Evolutionary conservation across 306 rosid species (phyloP).

Genomic region (Cicer arietinum): DNA sequence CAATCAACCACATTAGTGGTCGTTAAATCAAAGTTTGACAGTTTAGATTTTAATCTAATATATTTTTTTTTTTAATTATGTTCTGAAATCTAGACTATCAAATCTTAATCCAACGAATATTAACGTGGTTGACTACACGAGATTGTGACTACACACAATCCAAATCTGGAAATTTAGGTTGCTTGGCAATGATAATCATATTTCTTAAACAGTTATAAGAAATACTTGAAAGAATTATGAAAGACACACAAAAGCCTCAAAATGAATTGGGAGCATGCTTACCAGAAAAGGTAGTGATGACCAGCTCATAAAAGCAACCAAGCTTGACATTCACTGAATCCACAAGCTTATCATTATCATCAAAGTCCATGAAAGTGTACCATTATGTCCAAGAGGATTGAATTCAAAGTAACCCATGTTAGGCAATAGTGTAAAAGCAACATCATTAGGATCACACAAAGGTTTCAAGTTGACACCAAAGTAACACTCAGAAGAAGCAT

Average conservation of each 20-base stretch:
- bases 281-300: slow-evolving; percentile 92
- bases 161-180: too few species aligned
- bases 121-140: too few species aligned
- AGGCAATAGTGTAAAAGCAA: slow-evolving; percentile 81
- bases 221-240: too few species aligned
- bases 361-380: slow-evolving; percentile 62
- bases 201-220: too few species aligned
- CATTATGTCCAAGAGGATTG: slow-evolving; percentile 78
- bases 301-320: slow-evolving; percentile 80
- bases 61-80: too few species aligned
- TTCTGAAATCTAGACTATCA: too few species aligned
- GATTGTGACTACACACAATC: too few species aligned
- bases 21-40: too few species aligned
- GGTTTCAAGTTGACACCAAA: slow-evolving; percentile 88
- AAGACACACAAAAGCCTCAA: background rate
- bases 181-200: too few species aligned
- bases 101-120: too few species aligned
- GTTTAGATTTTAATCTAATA: too few species aligned
- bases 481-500: slow-evolving; percentile 91
- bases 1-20: too few species aligned
- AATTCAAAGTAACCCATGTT: slow-evolving; percentile 90
- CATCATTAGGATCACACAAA: slow-evolving; percentile 70
- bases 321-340: slow-evolving; percentile 69
- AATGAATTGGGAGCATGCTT: slow-evolving; percentile 45
- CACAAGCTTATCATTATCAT: slow-evolving; percentile 64